Evolutionary conservation across 2,329 filamentous ascomycete species (phyloP).

Genomic region (Nigrospora sphaerica): DNA sequence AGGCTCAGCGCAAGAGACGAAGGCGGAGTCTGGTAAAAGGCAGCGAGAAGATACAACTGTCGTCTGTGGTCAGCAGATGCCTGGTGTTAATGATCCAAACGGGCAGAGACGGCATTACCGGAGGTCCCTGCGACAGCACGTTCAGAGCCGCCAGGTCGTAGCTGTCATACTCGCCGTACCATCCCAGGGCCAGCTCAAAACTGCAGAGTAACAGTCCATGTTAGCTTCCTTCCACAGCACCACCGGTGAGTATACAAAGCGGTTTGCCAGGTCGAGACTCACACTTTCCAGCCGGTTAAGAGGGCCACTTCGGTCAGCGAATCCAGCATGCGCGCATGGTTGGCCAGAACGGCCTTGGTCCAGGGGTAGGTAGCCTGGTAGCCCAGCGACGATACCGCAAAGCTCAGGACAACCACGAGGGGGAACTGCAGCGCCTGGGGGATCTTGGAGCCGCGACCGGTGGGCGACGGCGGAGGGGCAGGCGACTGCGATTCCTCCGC

Average conservation of each 20-base stretch:
- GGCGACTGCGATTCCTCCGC: background rate
- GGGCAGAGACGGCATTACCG: constrained; percentile 35
- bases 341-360: constrained; percentile 58
- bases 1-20: constrained; percentile 55
- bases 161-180: constrained; percentile 69
- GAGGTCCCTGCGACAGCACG: constrained; percentile 67
- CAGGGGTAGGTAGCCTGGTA: constrained; percentile 56
- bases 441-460: constrained; percentile 24
- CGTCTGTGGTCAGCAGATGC: background rate
- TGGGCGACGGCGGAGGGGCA: background rate
- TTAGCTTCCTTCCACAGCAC: background rate
- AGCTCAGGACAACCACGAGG: constrained; percentile 44
- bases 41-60: constrained; percentile 65
- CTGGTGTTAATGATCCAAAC: too few relatives aligned
- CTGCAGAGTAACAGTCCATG: constrained; percentile 33
- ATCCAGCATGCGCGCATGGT: constrained; percentile 57
- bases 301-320: constrained; percentile 54
- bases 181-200: constrained; percentile 63
- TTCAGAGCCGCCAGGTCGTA: constrained; percentile 60
- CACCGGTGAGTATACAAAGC: too few relatives aligned
- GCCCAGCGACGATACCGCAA: constrained; percentile 56
- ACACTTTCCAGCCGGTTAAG: constrained; percentile 48
- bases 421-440: constrained; percentile 43
- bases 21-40: constrained; percentile 68
- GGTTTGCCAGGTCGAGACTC: constrained; percentile 20